A percentile compares a stretch with the other conserved stretches of the same genome.
phyloP scores from a whole-genome alignment of 129 eudicot species.

The Lonicera japonica region DNA sequence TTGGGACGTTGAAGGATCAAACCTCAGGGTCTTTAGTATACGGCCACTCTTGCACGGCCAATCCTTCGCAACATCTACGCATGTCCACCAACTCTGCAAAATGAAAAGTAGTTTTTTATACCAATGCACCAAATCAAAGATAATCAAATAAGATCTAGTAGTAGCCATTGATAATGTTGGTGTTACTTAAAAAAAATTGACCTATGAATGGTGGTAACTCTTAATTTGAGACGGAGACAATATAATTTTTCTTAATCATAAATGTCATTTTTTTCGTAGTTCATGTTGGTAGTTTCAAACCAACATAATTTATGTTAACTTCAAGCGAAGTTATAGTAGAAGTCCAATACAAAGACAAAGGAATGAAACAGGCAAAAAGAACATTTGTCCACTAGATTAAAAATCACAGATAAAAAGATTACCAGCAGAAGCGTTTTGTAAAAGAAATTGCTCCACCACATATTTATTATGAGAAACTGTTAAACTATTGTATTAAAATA shows the following conservation, averaged over 20 bases:
- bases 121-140: too few species aligned
- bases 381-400: background rate
- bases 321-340: too few species aligned
- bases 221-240: too few species aligned
- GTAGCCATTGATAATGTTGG: too few species aligned
- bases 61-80: constrained; percentile 41
- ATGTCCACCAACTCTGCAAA: constrained; percentile 81
- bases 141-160: too few species aligned
- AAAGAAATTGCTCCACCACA: constrained; percentile 72
- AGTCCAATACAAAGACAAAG: too few species aligned
- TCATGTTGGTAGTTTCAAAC: too few species aligned
- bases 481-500: constrained; percentile 39
- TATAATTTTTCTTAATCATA: too few species aligned
- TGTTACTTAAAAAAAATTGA: too few species aligned
- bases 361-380: background rate
- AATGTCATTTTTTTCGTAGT: too few species aligned
- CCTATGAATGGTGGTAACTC: too few species aligned
- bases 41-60: constrained; percentile 84
- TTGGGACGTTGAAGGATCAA: constrained; percentile 76
- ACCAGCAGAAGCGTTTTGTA: constrained; percentile 64
- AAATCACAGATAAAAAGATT: constrained; percentile 12
- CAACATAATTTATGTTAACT: too few species aligned
- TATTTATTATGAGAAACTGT: constrained; percentile 93
- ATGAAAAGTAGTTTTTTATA: background rate
- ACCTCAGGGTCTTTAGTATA: constrained; percentile 66